Evolutionary conservation across 495 filamentous ascomycete genomes (phyloP).

Genomic region (Podospora sp.): DNA sequence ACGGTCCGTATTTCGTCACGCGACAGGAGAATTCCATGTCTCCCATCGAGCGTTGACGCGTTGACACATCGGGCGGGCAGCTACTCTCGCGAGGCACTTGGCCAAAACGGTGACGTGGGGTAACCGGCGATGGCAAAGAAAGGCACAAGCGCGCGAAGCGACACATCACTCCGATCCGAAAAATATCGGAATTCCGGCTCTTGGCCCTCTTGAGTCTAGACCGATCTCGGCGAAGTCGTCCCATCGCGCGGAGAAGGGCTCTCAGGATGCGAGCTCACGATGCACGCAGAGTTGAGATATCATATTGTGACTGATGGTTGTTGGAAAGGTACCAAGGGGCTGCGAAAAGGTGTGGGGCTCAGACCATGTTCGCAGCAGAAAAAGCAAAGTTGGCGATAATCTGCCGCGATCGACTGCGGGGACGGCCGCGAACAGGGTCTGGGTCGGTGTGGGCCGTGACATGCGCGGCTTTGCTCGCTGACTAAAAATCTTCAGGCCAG

Average conservation of each 20-base stretch:
- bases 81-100: neutral
- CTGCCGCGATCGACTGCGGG: conserved; percentile 10
- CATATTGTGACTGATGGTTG: neutral
- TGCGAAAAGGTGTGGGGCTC: conserved; percentile 5
- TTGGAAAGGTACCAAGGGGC: neutral
- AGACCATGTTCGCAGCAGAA: conserved; percentile 8
- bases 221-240: neutral
- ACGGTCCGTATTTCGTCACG: neutral
- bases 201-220: neutral
- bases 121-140: neutral
- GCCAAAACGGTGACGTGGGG: neutral
- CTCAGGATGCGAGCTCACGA: neutral
- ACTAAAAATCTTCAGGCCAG: neutral
- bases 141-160: conserved; percentile 15
- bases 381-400: conserved; percentile 7
- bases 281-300: neutral
- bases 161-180: neutral
- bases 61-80: neutral
- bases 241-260: neutral
- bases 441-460: neutral
- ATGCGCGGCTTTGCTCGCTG: neutral
- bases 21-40: neutral
- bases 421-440: conserved; percentile 2
- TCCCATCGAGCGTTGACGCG: neutral
- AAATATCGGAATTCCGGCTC: neutral